Evolutionary conservation across 1,139 yeast species (phyloP), one percentile per base, ranked within the genome.

Genomic region (Geotrichum phurueaensis): DNA sequence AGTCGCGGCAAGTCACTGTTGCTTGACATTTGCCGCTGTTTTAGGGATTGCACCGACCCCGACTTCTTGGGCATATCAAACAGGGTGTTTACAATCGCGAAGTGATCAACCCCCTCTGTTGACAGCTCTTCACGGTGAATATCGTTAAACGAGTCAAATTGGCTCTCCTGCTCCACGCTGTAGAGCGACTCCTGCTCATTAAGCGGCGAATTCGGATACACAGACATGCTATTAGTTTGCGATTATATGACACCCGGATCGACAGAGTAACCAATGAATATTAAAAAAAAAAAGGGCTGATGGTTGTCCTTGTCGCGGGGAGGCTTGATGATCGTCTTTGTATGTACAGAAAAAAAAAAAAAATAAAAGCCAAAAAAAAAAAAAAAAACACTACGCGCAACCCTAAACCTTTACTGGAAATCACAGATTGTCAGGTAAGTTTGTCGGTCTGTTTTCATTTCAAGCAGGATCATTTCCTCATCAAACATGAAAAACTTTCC

Each of bases 401-500:
- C 47, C 47, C 47, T 39, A 39, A 39, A 39, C 47, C 47, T 39
- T 39, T 57, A 62, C 31, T 59, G 54, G 36, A 62, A 62, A 53
- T 62, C 64, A 53, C 58, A 62, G 22, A 62, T 57, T 61, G 58
- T 57, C 51, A 62, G 39, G 23, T 48, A 48, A 47, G 53, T 52
- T 48, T 54, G 51, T 20, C 57, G 56, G 36, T 57, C 53, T 13
- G 51, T 54, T 33, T 54, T 47, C 53, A 45, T 51, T 51, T 62
- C 62, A 31, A 60, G 53, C 53, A 62, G 36, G 39, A 62, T 56
- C 62, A 59, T 59, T 52, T 62, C 64, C 36, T 62, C 62, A 33
- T 62, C 64, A 57, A 62, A 62, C 25, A 54, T 57, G 39, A 62
- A 57, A 50, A 62, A 62, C 23, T 54, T 52, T 5, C 64, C 64